Base-by-base conservation (phyloP, 164 flowering plant species). In the Protea cynaroides region DNA sequence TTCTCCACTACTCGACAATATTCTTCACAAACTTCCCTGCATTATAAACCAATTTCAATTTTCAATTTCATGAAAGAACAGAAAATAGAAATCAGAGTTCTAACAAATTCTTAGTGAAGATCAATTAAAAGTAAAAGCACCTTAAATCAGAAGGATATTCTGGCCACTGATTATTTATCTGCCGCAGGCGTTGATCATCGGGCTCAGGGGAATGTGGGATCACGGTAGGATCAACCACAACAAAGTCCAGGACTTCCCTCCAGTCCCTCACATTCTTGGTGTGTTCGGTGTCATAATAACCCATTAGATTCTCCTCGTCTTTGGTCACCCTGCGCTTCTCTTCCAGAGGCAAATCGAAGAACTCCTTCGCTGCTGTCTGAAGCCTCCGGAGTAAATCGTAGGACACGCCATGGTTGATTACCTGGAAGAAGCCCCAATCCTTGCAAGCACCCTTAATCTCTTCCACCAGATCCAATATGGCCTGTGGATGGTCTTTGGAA, bases 341-440 rank as follows among this genome's bases (percentile, higher is more conserved):
- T 53, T 83, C 90, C 9, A 43, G 3, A 6, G 84, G 15, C 65
- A 66, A 64, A 0, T 34, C 75, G 50, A 85, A 88, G 71, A 88
- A 88, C 38, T 66, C 49, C 65, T 64, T 77, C 0, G 80, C 74
- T 0, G 61, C 78, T 0, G 17, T 51, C 68, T 81, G 79, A 1
- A 80, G 5, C 34, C 62, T 70, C 57, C 43, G 40, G 0, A 62
- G 75, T 2, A 58, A 13, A 15, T 81, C 74, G 18, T 55, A 12
- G 0, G 86, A 80, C 9, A 85, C 81, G 9, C 92, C 90, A 49
- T 85, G 92, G 64, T 86, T 85, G 59, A 83, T 75, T 62, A 83
- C 90, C 51, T 85, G 88, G 71, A 88, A 88, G 73, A 88, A 88
- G 0, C 95, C 95, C 92, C 92, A 88, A 5, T 71, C 64, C 68